These are phyloP conservation scores for Boletus edulis DNA, from an alignment of 768 basidiomycete species.

Conservation along the genomic window DNA sequence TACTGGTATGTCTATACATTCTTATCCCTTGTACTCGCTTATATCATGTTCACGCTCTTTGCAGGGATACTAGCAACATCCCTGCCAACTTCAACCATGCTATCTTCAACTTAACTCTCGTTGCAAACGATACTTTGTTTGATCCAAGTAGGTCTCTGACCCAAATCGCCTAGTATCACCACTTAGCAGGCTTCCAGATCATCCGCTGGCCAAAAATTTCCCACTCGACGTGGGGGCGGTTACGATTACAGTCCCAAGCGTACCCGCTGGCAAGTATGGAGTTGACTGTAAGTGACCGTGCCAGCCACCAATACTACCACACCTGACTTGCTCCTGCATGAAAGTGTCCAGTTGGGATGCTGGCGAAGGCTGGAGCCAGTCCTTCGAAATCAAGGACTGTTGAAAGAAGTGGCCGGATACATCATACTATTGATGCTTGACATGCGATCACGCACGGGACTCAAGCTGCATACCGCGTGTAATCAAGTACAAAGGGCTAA, in stretches of 20 bases:
- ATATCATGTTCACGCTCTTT: background rate
- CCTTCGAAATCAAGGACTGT: constrained; percentile 23
- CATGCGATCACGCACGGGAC: too few relatives aligned
- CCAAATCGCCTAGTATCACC: background rate
- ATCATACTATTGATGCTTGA: too few relatives aligned
- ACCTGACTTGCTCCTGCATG: constrained; percentile 3
- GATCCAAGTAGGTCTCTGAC: constrained; percentile 22
- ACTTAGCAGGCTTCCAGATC: constrained; percentile 15
- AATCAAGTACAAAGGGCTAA: too few relatives aligned
- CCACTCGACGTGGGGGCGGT: constrained; percentile 26
- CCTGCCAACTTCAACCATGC: too few relatives aligned
- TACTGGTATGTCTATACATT: constrained; percentile 26
- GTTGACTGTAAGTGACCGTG: constrained; percentile 28
- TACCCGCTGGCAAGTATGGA: constrained; percentile 31
- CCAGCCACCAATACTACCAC: background rate
- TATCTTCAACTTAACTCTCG: too few relatives aligned
- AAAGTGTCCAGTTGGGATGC: constrained; percentile 36
- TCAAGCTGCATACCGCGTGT: too few relatives aligned
- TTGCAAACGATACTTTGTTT: constrained; percentile 15
- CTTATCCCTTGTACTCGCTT: background rate
- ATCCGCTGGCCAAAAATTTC: constrained; percentile 24
- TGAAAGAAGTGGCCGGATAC: too few relatives aligned
- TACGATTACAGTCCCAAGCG: constrained; percentile 27
- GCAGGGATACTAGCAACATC: constrained; percentile 30
- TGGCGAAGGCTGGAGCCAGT: constrained; percentile 23